A percentile compares a stretch with the other conserved stretches of the same genome.
Evolutionary conservation across 1,284 basidiomycete species (phyloP).

Genomic region (Exobasidium rhododendri): DNA sequence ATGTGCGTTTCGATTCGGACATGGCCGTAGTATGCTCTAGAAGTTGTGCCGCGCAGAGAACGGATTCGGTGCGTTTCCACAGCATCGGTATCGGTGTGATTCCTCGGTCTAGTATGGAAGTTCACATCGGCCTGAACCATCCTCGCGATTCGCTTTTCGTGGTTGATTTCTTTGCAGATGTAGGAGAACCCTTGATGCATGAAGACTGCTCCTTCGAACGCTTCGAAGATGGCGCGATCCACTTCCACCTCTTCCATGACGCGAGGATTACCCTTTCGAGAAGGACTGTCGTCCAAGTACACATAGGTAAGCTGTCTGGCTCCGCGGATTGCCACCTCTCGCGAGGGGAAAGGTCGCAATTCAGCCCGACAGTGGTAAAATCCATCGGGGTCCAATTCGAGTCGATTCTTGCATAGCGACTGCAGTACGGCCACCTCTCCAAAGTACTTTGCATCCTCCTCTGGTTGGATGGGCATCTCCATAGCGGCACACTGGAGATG

Average conservation of each 20-base stretch:
- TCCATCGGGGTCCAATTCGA: constrained; percentile 63
- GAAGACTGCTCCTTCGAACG: constrained; percentile 61
- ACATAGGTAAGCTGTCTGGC: constrained; percentile 74
- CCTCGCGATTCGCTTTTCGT: constrained; percentile 72
- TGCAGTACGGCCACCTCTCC: constrained; percentile 58
- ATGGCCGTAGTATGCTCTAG: constrained; percentile 72
- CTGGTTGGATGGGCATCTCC: constrained; percentile 72
- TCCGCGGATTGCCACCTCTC: constrained; percentile 72
- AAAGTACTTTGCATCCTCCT: constrained; percentile 70
- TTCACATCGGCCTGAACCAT: constrained; percentile 73
- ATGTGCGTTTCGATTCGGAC: constrained; percentile 68
- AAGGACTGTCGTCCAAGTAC: constrained; percentile 66
- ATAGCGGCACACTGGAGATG: constrained; percentile 83
- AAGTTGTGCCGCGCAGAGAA: constrained; percentile 64
- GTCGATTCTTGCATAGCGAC: constrained; percentile 62
- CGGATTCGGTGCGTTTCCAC: constrained; percentile 73
- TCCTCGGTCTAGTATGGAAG: constrained; percentile 69
- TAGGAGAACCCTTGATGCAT: constrained; percentile 56
- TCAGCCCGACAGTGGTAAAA: constrained; percentile 77
- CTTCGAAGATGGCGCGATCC: constrained; percentile 78
- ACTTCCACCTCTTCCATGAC: constrained; percentile 82
- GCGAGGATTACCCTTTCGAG: constrained; percentile 56
- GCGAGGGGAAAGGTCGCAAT: constrained; percentile 67
- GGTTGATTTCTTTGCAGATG: constrained; percentile 73
- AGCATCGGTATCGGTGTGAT: constrained; percentile 70